A percentile compares a stretch with the other conserved stretches of the same genome.
Conservation (phyloP, 2,329 filamentous ascomycete genomes). For the Aspergillus niger region DNA sequence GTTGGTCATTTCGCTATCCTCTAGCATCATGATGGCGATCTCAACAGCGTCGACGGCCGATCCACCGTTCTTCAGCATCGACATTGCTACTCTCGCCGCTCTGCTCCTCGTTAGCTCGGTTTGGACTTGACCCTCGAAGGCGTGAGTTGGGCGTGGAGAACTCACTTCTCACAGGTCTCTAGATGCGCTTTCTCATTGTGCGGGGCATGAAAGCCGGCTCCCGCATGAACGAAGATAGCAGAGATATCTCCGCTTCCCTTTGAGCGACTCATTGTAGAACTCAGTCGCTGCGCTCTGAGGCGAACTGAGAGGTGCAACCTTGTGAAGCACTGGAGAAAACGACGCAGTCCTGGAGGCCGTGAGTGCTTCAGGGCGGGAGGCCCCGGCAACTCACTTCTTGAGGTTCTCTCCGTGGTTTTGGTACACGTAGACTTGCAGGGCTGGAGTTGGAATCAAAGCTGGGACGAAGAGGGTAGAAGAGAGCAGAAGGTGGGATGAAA, state of each 20-base stretch:
- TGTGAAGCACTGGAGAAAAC: background rate
- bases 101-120: conserved; percentile 47
- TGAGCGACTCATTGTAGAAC: conserved; percentile 35
- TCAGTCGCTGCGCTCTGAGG: background rate
- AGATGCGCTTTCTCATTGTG: conserved; percentile 85
- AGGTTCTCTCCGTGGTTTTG: background rate
- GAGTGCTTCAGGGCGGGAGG: background rate
- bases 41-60: conserved; percentile 87
- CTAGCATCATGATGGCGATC: conserved; percentile 80
- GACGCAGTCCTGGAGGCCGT: background rate
- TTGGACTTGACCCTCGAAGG: background rate
- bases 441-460: background rate
- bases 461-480: background rate
- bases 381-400: background rate
- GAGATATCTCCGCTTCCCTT: conserved; percentile 54
- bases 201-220: conserved; percentile 88
- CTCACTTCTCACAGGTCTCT: conserved; percentile 84
- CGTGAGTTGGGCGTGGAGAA: conserved; percentile 18
- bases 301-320: conserved; percentile 3
- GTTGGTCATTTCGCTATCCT: conserved; percentile 95
- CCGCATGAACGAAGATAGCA: conserved; percentile 93
- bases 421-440: background rate
- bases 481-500: background rate
- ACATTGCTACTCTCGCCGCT: conserved; percentile 82
- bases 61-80: conserved; percentile 73